Conservation (phyloP, 164 flowering plant genomes). For the Liriodendron chinense region DNA sequence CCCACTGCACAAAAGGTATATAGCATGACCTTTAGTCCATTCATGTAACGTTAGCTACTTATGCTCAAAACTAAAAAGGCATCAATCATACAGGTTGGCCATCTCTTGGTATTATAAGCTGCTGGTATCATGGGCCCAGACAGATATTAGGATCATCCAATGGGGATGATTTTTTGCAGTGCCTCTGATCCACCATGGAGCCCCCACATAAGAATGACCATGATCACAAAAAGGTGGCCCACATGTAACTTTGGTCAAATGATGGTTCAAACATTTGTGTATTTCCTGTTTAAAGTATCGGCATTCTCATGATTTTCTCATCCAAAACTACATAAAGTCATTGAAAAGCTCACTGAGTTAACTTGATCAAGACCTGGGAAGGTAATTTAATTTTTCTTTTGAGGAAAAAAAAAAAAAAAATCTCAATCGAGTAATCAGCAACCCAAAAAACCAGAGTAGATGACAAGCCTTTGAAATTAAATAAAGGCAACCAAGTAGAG, state of each 20-base stretch:
- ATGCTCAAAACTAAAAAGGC: too few species aligned
- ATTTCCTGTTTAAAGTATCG: too few species aligned
- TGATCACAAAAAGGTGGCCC: too few species aligned
- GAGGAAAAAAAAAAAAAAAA: too few species aligned
- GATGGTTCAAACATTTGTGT: too few species aligned
- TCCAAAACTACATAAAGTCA: too few species aligned
- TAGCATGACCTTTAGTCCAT: constrained; percentile 2
- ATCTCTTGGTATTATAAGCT: not conserved
- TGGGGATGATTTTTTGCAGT: not conserved
- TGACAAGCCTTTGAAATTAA: not conserved
- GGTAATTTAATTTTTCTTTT: too few species aligned
- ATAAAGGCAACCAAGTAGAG: not conserved
- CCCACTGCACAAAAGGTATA: constrained; percentile 66
- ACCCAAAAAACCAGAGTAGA: not conserved
- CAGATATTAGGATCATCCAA: not conserved
- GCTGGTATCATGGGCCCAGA: not conserved
- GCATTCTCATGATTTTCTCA: too few species aligned
- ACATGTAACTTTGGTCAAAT: too few species aligned
- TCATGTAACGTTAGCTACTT: not conserved
- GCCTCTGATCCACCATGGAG: not conserved
- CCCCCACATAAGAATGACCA: not conserved
- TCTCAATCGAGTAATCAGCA: too few species aligned
- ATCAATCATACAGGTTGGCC: not conserved
- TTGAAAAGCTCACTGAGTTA: too few species aligned
- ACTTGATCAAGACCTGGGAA: too few species aligned